These are phyloP conservation scores for Orbilia brochopaga DNA, from an alignment of 2,329 filamentous ascomycete genomes.

Conservation along the genomic window DNA sequence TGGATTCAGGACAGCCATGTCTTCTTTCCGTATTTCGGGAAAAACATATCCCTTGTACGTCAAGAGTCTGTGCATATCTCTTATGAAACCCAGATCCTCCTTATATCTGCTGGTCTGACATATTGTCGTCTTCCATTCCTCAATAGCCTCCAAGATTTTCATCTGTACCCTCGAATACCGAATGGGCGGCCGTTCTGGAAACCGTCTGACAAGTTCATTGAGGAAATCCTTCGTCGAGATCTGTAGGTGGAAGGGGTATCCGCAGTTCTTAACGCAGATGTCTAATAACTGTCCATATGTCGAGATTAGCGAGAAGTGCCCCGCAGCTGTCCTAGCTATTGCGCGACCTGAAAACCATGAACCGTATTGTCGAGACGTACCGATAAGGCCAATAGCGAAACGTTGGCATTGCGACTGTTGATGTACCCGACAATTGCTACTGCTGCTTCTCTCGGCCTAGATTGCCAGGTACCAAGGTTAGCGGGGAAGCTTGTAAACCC, in stretches of 20 bases:
- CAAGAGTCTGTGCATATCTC: constrained; percentile 94
- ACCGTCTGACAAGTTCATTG: constrained; percentile 94
- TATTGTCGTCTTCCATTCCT: constrained; percentile 98
- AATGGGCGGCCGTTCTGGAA: constrained; percentile 89
- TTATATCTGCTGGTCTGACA: constrained; percentile 98
- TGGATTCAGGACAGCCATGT: constrained; percentile 94
- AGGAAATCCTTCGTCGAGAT: constrained; percentile 99
- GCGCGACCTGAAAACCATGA: background rate
- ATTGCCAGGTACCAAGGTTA: constrained; percentile 19
- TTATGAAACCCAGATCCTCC: constrained; percentile 92
- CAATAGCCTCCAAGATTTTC: constrained; percentile 92
- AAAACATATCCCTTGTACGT: constrained; percentile 98
- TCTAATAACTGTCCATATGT: constrained; percentile 72
- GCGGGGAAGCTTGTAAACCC: constrained; percentile 29
- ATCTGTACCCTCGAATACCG: constrained; percentile 85
- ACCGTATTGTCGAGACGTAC: constrained; percentile 58
- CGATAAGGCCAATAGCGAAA: constrained; percentile 83
- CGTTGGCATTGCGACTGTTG: constrained; percentile 96
- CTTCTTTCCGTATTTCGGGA: constrained; percentile 86
- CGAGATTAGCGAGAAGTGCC: constrained; percentile 30
- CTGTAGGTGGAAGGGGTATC: constrained; percentile 97
- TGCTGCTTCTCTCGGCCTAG: constrained; percentile 86
- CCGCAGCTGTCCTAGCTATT: constrained; percentile 14
- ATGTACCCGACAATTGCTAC: constrained; percentile 90
- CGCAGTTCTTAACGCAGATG: constrained; percentile 99